phyloP scores from a whole-genome alignment of 2,329 filamentous ascomycete genomes.

The Fusarium domesticum region DNA sequence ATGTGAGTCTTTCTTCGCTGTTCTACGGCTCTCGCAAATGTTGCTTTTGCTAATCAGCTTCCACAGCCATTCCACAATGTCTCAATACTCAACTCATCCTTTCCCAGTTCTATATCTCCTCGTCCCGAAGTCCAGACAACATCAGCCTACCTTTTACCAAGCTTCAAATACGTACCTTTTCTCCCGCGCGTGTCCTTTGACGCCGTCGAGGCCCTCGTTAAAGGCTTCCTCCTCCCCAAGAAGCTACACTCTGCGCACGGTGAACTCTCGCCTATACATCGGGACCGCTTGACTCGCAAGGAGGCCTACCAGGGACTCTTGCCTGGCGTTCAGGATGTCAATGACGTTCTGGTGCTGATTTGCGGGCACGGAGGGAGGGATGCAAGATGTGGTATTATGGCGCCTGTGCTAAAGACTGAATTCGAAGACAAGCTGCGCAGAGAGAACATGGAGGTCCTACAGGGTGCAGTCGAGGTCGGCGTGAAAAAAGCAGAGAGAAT shows the following conservation, averaged over 20 bases:
- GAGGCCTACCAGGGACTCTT: conserved; percentile 52
- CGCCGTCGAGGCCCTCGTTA: conserved; percentile 55
- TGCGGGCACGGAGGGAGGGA: conserved; percentile 87
- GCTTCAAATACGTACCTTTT: conserved; percentile 75
- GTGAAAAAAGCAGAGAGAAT: conserved; percentile 14
- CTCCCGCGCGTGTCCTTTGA: conserved; percentile 62
- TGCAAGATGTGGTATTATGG: conserved; percentile 75
- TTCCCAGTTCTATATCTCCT: conserved; percentile 55
- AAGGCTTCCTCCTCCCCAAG: conserved; percentile 63
- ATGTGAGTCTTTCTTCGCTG: conserved; percentile 48
- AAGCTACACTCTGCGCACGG: conserved; percentile 61
- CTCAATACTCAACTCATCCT: conserved; percentile 72
- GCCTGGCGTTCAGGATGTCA: conserved; percentile 56
- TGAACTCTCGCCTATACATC: conserved; percentile 55
- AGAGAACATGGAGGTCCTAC: conserved; percentile 48
- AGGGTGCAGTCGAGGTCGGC: conserved; percentile 42
- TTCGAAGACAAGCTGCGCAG: conserved; percentile 61
- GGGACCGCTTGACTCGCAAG: conserved; percentile 50
- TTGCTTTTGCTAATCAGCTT: conserved; percentile 49
- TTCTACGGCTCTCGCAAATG: background rate
- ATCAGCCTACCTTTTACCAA: conserved; percentile 75
- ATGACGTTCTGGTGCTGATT: conserved; percentile 74
- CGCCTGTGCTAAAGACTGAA: conserved; percentile 66
- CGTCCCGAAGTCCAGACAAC: conserved; percentile 48
- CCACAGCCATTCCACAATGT: conserved; percentile 80